Percentiles rank a stretch among this genome's conserved stretches.
Conservation (phyloP, 2,329 filamentous ascomycete species). For the Ophiocordyceps sinensis region DNA sequence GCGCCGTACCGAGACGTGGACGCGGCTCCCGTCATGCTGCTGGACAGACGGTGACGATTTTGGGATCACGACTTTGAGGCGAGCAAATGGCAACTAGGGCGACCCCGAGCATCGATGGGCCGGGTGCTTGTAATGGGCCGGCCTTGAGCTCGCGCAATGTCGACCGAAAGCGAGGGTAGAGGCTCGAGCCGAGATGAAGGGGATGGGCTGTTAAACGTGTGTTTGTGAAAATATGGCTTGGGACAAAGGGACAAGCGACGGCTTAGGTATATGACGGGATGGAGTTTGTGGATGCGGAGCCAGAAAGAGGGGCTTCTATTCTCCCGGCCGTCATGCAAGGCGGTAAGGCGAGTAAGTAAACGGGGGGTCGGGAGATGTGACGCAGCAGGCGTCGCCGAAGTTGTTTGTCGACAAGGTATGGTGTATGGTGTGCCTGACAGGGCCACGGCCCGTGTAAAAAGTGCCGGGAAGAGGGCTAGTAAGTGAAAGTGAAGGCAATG, state of each 20-base stretch:
- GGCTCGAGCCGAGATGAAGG: no score
- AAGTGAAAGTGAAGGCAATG: no score
- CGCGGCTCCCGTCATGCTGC: conserved; percentile 17
- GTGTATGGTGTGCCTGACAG: no score
- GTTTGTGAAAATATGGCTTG: not conserved
- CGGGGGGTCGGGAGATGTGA: not conserved
- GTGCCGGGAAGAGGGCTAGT: no score
- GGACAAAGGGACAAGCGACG: not conserved
- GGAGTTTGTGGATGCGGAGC: not conserved
- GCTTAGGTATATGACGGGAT: not conserved
- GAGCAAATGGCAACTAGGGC: conserved; percentile 4
- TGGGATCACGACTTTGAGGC: conserved; percentile 1
- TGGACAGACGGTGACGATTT: conserved; percentile 5
- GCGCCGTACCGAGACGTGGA: conserved; percentile 20
- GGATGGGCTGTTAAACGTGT: not conserved
- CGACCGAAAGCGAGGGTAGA: not conserved
- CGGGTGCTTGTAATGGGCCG: not conserved
- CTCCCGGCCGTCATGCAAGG: not conserved
- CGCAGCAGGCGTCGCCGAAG: not conserved
- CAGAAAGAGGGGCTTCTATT: not conserved
- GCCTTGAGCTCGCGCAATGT: not conserved
- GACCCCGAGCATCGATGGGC: conserved; percentile 2
- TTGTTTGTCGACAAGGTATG: no score
- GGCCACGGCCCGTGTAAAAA: no score
- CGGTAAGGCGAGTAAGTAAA: not conserved